Evolutionary conservation across 2,329 filamentous ascomycete genomes (phyloP).

Genomic region (Monilinia fructigena): DNA sequence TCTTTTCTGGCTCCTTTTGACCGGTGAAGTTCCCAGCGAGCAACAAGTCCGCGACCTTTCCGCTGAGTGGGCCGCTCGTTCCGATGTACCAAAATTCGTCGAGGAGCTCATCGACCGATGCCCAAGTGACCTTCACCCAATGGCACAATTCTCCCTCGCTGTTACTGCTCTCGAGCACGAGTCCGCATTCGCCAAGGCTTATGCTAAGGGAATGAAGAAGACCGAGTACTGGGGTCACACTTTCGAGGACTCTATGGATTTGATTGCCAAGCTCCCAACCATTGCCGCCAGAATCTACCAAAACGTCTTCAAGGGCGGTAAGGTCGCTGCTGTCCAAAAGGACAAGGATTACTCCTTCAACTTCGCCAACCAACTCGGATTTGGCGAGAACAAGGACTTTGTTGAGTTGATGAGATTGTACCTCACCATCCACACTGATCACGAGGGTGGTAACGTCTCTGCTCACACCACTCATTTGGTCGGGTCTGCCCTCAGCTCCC

Average conservation of each 20-base stretch:
- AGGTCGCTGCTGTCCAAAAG: constrained; percentile 93
- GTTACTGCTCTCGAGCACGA: constrained; percentile 98
- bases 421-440: constrained; percentile 99
- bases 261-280: constrained; percentile 98
- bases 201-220: constrained; percentile 99
- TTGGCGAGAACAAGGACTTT: constrained; percentile 92
- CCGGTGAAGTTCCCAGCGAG: constrained; percentile 94
- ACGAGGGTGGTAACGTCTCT: constrained; percentile 98
- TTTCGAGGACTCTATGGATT: constrained; percentile 99
- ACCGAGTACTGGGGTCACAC: constrained; percentile 99
- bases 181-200: constrained; percentile 96
- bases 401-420: constrained; percentile 98
- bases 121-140: constrained; percentile 97
- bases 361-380: constrained; percentile 99
- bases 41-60: constrained; percentile 98
- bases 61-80: constrained; percentile 97
- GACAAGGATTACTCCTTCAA: constrained; percentile 99
- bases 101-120: constrained; percentile 99
- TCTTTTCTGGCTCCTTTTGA: constrained; percentile 99
- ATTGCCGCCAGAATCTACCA: constrained; percentile 99
- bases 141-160: constrained; percentile 98
- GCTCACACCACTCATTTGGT: constrained; percentile 99
- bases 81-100: constrained; percentile 95
- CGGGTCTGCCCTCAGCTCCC: constrained; percentile 92
- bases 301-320: constrained; percentile 99